These are phyloP conservation scores for Agaricales sp. DNA, from an alignment of 1,284 basidiomycete genomes.

Conservation along the genomic window DNA sequence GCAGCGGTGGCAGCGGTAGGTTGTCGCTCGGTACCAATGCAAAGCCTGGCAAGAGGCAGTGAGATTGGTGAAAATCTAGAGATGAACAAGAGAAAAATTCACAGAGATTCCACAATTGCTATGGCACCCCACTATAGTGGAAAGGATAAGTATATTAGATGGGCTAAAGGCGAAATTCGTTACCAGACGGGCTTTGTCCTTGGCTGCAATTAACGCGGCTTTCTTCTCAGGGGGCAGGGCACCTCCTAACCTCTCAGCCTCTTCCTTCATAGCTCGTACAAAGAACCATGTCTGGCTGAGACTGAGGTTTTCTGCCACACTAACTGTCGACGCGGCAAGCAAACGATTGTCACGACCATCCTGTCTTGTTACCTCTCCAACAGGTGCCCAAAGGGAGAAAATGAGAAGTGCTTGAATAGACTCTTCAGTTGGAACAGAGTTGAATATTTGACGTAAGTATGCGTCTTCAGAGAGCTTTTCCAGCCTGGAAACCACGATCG, in stretches of 20 bases:
- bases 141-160: conserved; percentile 8
- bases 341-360: conserved; percentile 27
- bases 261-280: conserved; percentile 17
- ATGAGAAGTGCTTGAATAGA: conserved; percentile 31
- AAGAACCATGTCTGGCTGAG: conserved; percentile 24
- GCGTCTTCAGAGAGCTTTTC: conserved; percentile 29
- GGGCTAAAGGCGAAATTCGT: conserved; percentile 9
- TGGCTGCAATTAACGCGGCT: conserved; percentile 18
- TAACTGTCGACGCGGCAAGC: conserved; percentile 30
- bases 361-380: conserved; percentile 17
- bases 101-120: conserved; percentile 29
- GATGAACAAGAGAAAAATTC: conserved; percentile 9
- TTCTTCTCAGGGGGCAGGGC: conserved; percentile 13
- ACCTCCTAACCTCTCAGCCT: conserved; percentile 6
- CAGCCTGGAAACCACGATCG: conserved; percentile 27
- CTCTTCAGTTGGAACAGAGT: conserved; percentile 27
- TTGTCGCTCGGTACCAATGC: conserved; percentile 27
- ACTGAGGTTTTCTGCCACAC: conserved; percentile 34
- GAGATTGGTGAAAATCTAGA: background rate
- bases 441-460: conserved; percentile 28
- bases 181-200: conserved; percentile 28
- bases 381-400: conserved; percentile 32
- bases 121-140: conserved; percentile 27
- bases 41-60: conserved; percentile 20
- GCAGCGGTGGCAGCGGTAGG: conserved; percentile 19